Evolutionary conservation across 805 yeast genomes (phyloP).

Genomic region (Starmerella floris): DNA sequence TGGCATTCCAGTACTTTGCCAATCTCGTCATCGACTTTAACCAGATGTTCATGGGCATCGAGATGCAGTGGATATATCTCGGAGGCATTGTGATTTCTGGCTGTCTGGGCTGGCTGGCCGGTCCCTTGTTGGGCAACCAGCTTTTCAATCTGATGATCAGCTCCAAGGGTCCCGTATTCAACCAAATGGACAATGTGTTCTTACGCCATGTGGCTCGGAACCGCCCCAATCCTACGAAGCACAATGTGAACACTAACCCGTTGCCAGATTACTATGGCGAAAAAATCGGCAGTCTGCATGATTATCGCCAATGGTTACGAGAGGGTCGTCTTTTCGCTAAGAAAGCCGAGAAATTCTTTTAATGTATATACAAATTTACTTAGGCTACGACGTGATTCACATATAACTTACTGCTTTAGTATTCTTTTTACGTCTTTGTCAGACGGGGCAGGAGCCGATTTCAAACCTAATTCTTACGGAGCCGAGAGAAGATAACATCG

Average conservation of each 20-base stretch:
- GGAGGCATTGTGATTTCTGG: constrained; percentile 64
- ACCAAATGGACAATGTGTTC: constrained; percentile 55
- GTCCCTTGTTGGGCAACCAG: constrained; percentile 67
- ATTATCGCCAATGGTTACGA: constrained; percentile 89
- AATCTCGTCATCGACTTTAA: constrained; percentile 80
- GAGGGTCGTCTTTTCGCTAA: constrained; percentile 73
- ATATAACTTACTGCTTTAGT: no score
- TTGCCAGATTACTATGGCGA: constrained; percentile 99
- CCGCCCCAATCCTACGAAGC: constrained; percentile 86
- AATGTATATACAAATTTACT: constrained; percentile 1
- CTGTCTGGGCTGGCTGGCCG: constrained; percentile 63
- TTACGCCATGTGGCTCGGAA: constrained; percentile 58
- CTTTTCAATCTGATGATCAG: constrained; percentile 37
- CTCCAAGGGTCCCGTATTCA: constrained; percentile 22
- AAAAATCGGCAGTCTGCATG: constrained; percentile 71
- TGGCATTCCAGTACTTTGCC: constrained; percentile 65
- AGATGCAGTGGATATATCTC: constrained; percentile 69
- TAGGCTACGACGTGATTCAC: background rate
- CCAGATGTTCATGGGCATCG: constrained; percentile 72
- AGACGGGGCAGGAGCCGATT: background rate
- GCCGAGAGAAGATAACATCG: no score
- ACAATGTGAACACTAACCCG: constrained; percentile 65
- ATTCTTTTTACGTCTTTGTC: background rate
- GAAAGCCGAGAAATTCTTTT: constrained; percentile 26
- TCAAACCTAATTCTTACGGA: no score